Evolutionary conservation across 441 rosid genomes (phyloP), one percentile per base, ranked within the genome.

Genomic region (Capsella rubella): DNA sequence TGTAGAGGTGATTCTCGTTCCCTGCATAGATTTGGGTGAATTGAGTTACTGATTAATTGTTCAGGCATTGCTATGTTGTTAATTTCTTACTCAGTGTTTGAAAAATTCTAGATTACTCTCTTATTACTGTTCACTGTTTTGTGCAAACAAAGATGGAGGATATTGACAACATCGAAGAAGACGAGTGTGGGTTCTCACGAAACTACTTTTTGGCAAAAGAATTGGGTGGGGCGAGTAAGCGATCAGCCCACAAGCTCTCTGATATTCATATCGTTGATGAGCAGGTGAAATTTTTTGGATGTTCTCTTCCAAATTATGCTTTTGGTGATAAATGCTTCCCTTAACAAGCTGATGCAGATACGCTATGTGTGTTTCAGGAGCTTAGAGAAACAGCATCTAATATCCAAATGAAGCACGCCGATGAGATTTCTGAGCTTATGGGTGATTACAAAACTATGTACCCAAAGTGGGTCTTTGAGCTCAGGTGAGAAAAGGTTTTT

Each of bases 141-240:
- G 15, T 63, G 13, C 15, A 1, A 34, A 55, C 46, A 39, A 32
- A 5, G 6, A 66, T 51, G 76, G 87, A 85, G 87, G 90, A 86
- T 21, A 62, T 78, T 53, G 81, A 78, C 6, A 80, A 81, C 45
- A 81, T 69, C 16, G 82, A 84, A 6, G 98, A 87, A 51, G 96
- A 91, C 65, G 96, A 89, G 40, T 88, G 61, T 50, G 99, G 86
- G 2, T 95, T 92, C 87, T 88, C 97, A 3, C 84, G 98, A 81
- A 92, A 95, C 70, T 95, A 91, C 76, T 92, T 91, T 81, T 84
- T 92, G 54, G 95, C 99, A 0, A 92, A 92, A 85, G 97, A 95
- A 58, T 64, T 78, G 51, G 72, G 85, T 64, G 82, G 87, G 49
- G 75, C 95, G 2, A 73, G 83, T 49, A 92, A 89, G 83, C 87